Evolutionary conservation across 2,329 filamentous ascomycete species (phyloP).

Genomic region (Geosmithia putterillii): DNA sequence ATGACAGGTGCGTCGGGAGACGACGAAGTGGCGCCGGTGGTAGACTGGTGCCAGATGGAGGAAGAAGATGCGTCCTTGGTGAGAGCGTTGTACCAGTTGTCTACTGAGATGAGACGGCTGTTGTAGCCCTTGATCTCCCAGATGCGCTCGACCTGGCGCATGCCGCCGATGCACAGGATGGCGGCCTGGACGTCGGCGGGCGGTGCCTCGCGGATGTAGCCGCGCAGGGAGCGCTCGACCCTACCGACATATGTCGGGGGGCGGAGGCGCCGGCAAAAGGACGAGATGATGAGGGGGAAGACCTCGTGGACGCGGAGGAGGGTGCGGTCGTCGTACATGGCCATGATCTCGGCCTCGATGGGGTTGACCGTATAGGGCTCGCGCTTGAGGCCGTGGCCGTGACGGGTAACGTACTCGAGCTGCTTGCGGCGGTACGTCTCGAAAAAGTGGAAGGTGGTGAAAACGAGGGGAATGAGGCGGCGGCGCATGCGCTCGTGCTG

Average conservation of each 20-base stretch:
- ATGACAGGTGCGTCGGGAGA: constrained; percentile 10
- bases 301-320: constrained; percentile 51
- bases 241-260: constrained; percentile 53
- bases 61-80: constrained; percentile 21
- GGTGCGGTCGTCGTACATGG: constrained; percentile 52
- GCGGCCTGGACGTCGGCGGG: constrained; percentile 50
- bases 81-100: constrained; percentile 44
- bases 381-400: constrained; percentile 36
- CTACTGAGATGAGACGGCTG: constrained; percentile 42
- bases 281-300: constrained; percentile 52
- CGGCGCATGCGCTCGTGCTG: constrained; percentile 53
- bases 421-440: constrained; percentile 51
- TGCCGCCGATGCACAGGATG: constrained; percentile 46
- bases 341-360: constrained; percentile 49
- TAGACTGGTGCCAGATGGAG: constrained; percentile 1
- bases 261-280: constrained; percentile 48
- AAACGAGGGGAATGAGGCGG: constrained; percentile 49
- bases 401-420: constrained; percentile 39
- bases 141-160: constrained; percentile 49
- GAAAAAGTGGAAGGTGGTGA: constrained; percentile 57
- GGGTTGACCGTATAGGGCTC: constrained; percentile 49
- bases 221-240: constrained; percentile 48
- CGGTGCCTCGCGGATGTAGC: constrained; percentile 51
- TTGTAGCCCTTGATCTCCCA: constrained; percentile 60
- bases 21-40: no score